Base-by-base conservation (phyloP, 177 flowering plant genomes). In the Vitis hybrid region DNA sequence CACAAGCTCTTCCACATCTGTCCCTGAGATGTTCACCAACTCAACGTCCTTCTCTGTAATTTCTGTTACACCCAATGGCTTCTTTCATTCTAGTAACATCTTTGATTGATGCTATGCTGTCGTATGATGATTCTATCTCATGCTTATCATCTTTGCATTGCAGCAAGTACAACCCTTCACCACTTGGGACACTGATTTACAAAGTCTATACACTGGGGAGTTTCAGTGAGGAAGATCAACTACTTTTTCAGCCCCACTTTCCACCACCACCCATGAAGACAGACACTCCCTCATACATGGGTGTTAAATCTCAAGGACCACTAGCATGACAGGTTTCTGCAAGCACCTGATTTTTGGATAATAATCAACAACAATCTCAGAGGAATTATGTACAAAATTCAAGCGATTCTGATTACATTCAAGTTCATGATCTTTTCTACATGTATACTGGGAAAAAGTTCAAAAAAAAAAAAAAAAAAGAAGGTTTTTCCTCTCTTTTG, bases 101-200 rank as follows among this genome's bases (percentile, higher is more conserved):
- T 39, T 39, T 39, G 45, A 39, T 39, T 39, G 45, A 7, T 39
- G 45, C 8, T 39, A 39, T 39, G 45, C 8, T 56, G 13, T 60
- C 10, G 19, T 51, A 2, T 62, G 13, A 55, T 19, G n/a, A 18
- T 10, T 31, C 1, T 29, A 16, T 26, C 62, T 26, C 7, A 39
- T 18, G 15, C 8, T 55, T n/a, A 12, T 12, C 9, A 1, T 18
- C 51, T 48, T 10, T 33, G 6, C 8, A 15, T 69, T 75, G 77
- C 79, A 79, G 82, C 75, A 76, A 74, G 56, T 62, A 6, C 83
- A 71, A 33, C 62, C 70, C 55, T 26, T 65, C 18, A 22, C 80
- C 31, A 61, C 70, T 60, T 74, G 66, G 78, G 70, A 76, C 10
- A 19, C 33, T 29, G 78, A 74, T 15, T 57, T 56, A 12, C 75